These are phyloP conservation scores for Stemphylium vesicarium DNA, from an alignment of 2,329 filamentous ascomycete species.

Conservation along the genomic window DNA sequence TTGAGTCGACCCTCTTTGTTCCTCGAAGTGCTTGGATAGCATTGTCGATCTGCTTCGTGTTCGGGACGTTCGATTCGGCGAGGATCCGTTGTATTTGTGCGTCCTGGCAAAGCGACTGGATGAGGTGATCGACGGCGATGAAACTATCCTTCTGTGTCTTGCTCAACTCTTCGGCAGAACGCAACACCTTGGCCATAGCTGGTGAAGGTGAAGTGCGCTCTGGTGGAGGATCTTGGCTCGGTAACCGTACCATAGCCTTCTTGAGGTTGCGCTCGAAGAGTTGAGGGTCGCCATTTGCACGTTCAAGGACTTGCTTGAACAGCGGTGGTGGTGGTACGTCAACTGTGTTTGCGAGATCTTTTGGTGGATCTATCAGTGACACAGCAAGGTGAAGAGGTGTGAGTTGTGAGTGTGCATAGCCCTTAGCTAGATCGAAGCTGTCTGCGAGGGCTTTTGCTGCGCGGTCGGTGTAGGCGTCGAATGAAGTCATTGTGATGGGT, in stretches of 20 bases:
- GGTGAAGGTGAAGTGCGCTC: constrained; percentile 85
- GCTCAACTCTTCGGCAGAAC: constrained; percentile 85
- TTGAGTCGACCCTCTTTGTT: constrained; percentile 91
- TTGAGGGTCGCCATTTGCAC: constrained; percentile 91
- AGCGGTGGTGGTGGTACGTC: constrained; percentile 71
- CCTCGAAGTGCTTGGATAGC: constrained; percentile 92
- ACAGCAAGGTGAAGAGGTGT: constrained; percentile 89
- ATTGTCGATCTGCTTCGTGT: constrained; percentile 85
- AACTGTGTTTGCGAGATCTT: constrained; percentile 73
- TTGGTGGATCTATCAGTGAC: constrained; percentile 75
- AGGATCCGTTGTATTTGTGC: constrained; percentile 73
- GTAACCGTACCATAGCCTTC: constrained; percentile 86
- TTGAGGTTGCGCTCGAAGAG: constrained; percentile 87
- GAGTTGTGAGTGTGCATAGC: constrained; percentile 91
- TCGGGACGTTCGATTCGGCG: constrained; percentile 88
- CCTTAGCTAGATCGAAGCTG: constrained; percentile 83
- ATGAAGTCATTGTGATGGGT: constrained; percentile 67
- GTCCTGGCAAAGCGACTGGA: constrained; percentile 84
- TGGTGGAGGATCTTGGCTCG: constrained; percentile 93
- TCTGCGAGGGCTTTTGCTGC: constrained; percentile 89
- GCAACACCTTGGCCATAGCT: constrained; percentile 79
- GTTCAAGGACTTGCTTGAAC: constrained; percentile 92
- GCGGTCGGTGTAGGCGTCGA: constrained; percentile 92
- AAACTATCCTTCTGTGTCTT: constrained; percentile 98
- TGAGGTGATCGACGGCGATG: constrained; percentile 93